Percentiles rank a stretch among this genome's conserved stretches.
These are phyloP conservation scores for Hydrangea macrophylla DNA, from an alignment of 148 eudicot genomes.

Conservation along the genomic window DNA sequence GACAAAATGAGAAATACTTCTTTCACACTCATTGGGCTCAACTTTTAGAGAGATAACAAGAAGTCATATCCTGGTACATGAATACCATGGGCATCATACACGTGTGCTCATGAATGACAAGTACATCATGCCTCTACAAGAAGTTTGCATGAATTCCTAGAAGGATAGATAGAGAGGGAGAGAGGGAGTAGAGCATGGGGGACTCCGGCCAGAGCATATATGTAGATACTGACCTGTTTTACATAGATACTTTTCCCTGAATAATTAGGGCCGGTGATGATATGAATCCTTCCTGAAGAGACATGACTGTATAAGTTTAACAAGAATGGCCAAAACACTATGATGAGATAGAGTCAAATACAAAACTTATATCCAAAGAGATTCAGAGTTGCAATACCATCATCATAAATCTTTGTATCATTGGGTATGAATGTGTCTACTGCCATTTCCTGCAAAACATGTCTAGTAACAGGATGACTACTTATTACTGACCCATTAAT, in stretches of 20 bases:
- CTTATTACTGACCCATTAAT: constrained; percentile 3
- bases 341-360: constrained; percentile 6
- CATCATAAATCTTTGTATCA: constrained; percentile 72
- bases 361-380: constrained; percentile 9
- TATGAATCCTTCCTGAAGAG: constrained; percentile 77
- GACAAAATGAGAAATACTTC: neutral
- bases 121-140: neutral
- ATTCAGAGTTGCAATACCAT: constrained; percentile 37
- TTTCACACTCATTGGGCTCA: neutral
- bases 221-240: constrained; percentile 65
- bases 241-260: constrained; percentile 97
- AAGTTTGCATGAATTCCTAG: neutral
- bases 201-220: neutral
- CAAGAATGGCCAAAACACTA: neutral
- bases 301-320: constrained; percentile 11
- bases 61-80: neutral
- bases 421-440: constrained; percentile 97
- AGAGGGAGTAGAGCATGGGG: neutral
- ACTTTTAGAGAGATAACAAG: neutral
- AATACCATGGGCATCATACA: neutral
- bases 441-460: constrained; percentile 97
- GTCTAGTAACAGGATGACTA: constrained; percentile 43
- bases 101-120: no score
- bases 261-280: constrained; percentile 96
- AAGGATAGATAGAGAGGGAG: neutral